A percentile compares a stretch with the other conserved stretches of the same genome.
Conservation (phyloP, 129 eudicot genomes). For the Rutidosis leptorrhynchoides region DNA sequence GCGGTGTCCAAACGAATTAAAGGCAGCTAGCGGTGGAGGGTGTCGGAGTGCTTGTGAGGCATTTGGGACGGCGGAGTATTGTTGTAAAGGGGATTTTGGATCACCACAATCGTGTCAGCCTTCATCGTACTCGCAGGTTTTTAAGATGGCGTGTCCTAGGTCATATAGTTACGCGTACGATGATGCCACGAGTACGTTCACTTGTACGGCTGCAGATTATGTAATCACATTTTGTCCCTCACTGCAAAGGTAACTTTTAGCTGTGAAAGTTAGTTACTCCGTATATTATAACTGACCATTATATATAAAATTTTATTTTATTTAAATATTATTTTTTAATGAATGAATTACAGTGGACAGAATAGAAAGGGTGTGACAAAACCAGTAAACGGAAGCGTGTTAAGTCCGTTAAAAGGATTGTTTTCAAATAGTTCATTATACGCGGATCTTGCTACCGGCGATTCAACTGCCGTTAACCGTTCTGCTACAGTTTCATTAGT, state of each 20-base stretch:
- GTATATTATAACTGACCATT: neutral
- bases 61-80: conserved; percentile 55
- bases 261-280: neutral
- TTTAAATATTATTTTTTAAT: neutral
- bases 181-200: conserved; percentile 78
- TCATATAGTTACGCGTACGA: conserved; percentile 75
- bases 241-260: conserved; percentile 41
- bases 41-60: conserved; percentile 73
- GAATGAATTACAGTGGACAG: conserved; percentile 35
- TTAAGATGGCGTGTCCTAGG: conserved; percentile 69
- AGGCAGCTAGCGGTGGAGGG: conserved; percentile 46
- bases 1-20: conserved; percentile 57
- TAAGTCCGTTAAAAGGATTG: conserved; percentile 35
- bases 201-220: conserved; percentile 59
- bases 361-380: conserved; percentile 34
- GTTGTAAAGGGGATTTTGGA: conserved; percentile 52
- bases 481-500: neutral
- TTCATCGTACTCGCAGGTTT: conserved; percentile 55
- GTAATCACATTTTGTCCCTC: conserved; percentile 64
- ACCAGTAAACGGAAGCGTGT: conserved; percentile 23
- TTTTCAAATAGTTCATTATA: conserved; percentile 64
- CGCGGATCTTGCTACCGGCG: conserved; percentile 55
- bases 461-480: conserved; percentile 22
- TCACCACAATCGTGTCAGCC: conserved; percentile 60
- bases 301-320: neutral